Evolutionary conservation across 192 early-diverging fungal genomes (phyloP), one percentile per base, ranked within the genome.

Genomic region (Backusella luteola): DNA sequence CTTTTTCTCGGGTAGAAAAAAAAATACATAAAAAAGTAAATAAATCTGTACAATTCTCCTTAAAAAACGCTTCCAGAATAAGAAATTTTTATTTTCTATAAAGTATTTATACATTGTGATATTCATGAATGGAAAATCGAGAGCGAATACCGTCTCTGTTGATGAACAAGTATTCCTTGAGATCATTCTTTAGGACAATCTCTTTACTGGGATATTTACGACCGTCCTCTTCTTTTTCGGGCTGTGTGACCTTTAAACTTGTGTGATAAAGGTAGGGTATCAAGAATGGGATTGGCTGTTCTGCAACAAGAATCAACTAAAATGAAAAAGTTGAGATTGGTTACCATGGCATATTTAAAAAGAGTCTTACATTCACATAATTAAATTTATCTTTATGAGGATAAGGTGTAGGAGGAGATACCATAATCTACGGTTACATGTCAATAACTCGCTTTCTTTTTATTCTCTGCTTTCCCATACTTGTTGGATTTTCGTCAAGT

Each of bases 81-180:
- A 21, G 19, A 21, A 21, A 8, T 17, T 21, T 19, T 38, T 23
- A 38, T 73, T 52, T 38, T 46, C 19, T 39, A 49, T 49, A 19
- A 49, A 7, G 3, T n/a, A 49, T 41, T 72, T 82, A 88, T 36
- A 88, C 81, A 76, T 87, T 77, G 49, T 89, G 87, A 75, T 82
- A 90, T 66, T 90, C 89, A 46, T 86, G 80, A 14, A 90, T 85
- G 2, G 85, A 82, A 29, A 85, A 83, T 52, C 86, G 71, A 12
- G 83, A 81, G 19, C 89, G 82, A 36, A 79, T 67, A 19, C 86
- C 86, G 23, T 80, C 77, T 21, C 84, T 46, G 71, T 90, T 90
- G 71, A 90, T 84, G 4, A 90, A 75, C 26, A 90, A 72, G 78
- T 82, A 90, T 26, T 90, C 89, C n/a, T 77, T 84, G 5, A 90